phyloP scores from a whole-genome alignment of 2,329 filamentous ascomycete genomes.

The Clarireedia monteithiana region DNA sequence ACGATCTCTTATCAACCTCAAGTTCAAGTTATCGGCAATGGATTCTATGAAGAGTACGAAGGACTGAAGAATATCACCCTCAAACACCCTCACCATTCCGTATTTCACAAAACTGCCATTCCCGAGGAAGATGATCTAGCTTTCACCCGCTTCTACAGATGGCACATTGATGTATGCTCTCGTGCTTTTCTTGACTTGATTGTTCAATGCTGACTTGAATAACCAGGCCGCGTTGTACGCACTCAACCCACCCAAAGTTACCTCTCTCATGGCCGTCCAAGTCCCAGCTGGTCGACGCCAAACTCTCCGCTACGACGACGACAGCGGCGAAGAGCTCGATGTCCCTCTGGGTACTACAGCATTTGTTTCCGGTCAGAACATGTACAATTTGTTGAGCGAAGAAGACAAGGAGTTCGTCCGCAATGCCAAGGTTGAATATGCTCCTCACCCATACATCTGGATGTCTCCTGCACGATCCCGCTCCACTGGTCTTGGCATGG shows the following conservation, averaged over 20 bases:
- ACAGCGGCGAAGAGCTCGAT: conserved; percentile 53
- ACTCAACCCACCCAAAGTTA: conserved; percentile 66
- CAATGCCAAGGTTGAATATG: conserved; percentile 64
- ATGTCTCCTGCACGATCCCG: conserved; percentile 63
- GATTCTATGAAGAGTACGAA: conserved; percentile 60
- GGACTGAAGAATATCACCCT: conserved; percentile 61
- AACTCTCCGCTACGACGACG: conserved; percentile 66
- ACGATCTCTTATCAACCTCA: conserved; percentile 74
- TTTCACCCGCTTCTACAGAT: conserved; percentile 60
- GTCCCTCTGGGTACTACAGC: conserved; percentile 71
- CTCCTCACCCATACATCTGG: conserved; percentile 75
- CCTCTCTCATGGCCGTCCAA: conserved; percentile 64
- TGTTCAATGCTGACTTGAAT: not conserved
- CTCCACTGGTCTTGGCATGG: conserved; percentile 62
- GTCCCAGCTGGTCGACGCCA: conserved; percentile 61
- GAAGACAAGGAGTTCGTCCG: conserved; percentile 61
- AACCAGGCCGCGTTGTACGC: conserved; percentile 55
- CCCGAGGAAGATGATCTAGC: conserved; percentile 53
- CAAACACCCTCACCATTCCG: conserved; percentile 69
- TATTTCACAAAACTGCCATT: conserved; percentile 62
- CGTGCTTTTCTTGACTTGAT: not conserved
- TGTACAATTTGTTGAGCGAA: conserved; percentile 59
- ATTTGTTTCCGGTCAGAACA: conserved; percentile 63
- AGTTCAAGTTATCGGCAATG: conserved; percentile 74
- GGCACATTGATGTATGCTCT: conserved; percentile 62